These are phyloP conservation scores for Aspergillus pseudoglaucus DNA, from an alignment of 2,329 filamentous ascomycete genomes.

Conservation along the genomic window DNA sequence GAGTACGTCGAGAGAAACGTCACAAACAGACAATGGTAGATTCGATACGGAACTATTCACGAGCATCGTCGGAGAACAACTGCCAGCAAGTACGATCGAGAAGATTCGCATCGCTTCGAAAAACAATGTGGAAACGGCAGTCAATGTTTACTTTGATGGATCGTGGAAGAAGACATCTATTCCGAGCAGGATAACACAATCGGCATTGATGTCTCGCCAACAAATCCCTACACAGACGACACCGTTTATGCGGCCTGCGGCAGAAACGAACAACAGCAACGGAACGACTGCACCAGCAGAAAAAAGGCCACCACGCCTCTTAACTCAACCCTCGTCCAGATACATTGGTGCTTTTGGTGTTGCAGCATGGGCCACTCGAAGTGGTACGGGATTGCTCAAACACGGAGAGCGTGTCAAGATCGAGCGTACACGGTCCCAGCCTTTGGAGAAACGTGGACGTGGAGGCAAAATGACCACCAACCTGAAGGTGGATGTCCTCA, in stretches of 20 bases:
- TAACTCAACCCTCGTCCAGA: constrained; percentile 47
- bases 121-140: constrained; percentile 52
- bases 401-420: constrained; percentile 81
- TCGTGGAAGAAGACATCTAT: constrained; percentile 46
- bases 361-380: constrained; percentile 85
- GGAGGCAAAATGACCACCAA: constrained; percentile 42
- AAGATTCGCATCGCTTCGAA: constrained; percentile 46
- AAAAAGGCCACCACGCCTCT: constrained; percentile 7
- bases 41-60: constrained; percentile 53
- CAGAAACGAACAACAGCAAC: background rate
- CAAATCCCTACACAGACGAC: background rate
- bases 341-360: constrained; percentile 92
- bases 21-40: constrained; percentile 17
- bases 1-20: background rate
- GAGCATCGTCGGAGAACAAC: constrained; percentile 51
- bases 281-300: constrained; percentile 1
- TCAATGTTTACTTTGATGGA: constrained; percentile 60
- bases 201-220: constrained; percentile 7
- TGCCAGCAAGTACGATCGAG: constrained; percentile 40
- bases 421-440: constrained; percentile 72
- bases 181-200: constrained; percentile 4
- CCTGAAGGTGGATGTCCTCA: constrained; percentile 74
- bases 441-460: constrained; percentile 45
- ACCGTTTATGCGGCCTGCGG: background rate
- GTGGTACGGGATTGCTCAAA: constrained; percentile 65